Conservation (phyloP, 805 yeast species). For the Alloascoidea africana region DNA sequence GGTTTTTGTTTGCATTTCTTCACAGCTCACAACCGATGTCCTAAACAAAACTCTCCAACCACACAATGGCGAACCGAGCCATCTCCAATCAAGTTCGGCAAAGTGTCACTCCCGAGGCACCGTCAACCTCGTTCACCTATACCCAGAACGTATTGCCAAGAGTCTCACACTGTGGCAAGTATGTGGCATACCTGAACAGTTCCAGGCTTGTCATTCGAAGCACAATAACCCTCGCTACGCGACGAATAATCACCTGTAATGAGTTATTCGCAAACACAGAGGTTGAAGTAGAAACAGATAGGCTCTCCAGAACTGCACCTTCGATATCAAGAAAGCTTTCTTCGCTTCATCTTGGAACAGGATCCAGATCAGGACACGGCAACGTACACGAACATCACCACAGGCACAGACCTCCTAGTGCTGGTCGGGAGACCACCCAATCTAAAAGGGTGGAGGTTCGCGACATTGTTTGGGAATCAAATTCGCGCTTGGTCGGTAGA, state of each 20-base stretch:
- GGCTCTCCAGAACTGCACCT: no score
- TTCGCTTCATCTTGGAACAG: no score
- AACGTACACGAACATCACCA: no score
- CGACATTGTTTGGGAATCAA: constrained; percentile 1
- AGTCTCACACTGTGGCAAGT: background rate
- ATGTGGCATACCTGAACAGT: background rate
- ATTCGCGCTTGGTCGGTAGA: background rate
- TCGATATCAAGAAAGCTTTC: no score
- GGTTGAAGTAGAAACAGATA: background rate
- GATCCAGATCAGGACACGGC: no score
- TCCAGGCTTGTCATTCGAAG: background rate
- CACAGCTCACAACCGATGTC: no score
- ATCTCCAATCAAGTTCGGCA: no score
- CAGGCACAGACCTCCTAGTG: no score
- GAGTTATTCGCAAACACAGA: background rate
- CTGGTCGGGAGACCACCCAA: no score
- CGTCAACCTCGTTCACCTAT: background rate
- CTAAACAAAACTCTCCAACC: no score
- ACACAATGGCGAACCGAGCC: no score
- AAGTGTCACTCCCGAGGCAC: background rate
- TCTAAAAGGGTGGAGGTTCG: background rate
- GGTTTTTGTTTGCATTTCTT: no score
- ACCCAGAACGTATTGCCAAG: background rate
- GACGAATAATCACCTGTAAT: background rate
- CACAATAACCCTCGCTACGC: background rate